Base-by-base conservation (phyloP, 2,329 filamentous ascomycete species). In the Didymella exigua region DNA sequence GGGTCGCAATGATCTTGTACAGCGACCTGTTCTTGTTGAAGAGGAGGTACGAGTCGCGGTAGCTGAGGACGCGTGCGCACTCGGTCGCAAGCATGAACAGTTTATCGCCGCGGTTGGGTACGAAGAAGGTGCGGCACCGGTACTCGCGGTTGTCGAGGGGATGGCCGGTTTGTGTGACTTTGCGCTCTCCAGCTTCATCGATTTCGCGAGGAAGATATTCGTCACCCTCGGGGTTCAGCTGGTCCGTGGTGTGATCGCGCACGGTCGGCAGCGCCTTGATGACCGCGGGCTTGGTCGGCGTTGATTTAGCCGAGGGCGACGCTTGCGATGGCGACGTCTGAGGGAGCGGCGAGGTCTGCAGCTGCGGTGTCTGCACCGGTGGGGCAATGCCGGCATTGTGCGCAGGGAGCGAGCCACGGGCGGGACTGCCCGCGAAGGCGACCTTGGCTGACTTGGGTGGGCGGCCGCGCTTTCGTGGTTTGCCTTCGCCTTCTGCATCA, bases 61-160 rank as follows among this genome's bases (percentile, higher is more conserved):
- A 99, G 41, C 92, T 90, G 19, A 98, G 81, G 4, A 97, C 92
- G 63, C 95, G 87, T 21, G 95, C 95, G 73, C 95, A 98, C 77
- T 99, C 95, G 14, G 95, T 99, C 30, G 95, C 95, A 47, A 99
- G 85, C 95, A 99, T 99, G 78, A 98, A 99, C 5, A 98, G 84
- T 77, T 97, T 97, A 63, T 96, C 89, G 24, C 91, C 92, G 65
- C 95, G 84, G 68, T 96, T 88, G 16, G 93, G 92, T 4, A 99
- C 93, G 62, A 90, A 86, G 74, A 99, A 99, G 1, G 93, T 98
- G 60, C 93, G 85, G 76, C 93, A 97, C 73, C 90, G 87, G 79
- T 97, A 99, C 70, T 93, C 89, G 66, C 95, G 90, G 19, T 85
- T 86, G 57, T 92, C 93, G 24, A 89, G 83, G 19, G 93, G 86